Evolutionary conservation across 208 protist species (phyloP).

Genomic region (Wallacemonas sp.): DNA sequence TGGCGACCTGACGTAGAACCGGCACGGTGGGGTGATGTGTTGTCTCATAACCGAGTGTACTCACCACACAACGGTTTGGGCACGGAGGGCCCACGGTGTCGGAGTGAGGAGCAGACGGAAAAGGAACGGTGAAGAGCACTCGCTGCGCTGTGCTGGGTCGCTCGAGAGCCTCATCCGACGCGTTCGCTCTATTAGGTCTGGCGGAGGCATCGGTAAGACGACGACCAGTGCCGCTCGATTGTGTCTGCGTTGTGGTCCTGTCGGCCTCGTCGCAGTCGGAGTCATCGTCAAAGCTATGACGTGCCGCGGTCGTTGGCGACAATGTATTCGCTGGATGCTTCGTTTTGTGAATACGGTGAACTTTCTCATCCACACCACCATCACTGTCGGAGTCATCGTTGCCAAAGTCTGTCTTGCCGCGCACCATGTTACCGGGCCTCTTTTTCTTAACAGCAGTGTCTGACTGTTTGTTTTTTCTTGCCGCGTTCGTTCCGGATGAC

Average conservation of each 20-base stretch:
- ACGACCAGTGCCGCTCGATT: no score
- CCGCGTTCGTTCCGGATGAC: no score
- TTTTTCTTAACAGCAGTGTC: no score
- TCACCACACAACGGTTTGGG: constrained; percentile 60
- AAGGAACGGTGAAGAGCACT: constrained; percentile 52
- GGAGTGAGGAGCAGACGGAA: constrained; percentile 39
- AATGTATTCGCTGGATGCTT: neutral
- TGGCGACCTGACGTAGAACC: constrained; percentile 36
- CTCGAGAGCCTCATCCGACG: neutral
- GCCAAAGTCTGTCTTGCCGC: no score
- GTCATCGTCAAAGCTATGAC: constrained; percentile 48
- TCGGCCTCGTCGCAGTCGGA: constrained; percentile 26
- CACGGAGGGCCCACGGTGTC: constrained; percentile 33
- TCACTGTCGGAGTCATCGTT: constrained; percentile 68
- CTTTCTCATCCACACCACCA: constrained; percentile 16
- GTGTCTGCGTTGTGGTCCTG: no score
- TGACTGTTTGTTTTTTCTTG: no score
- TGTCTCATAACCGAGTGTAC: constrained; percentile 34
- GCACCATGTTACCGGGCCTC: no score
- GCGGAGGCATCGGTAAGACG: neutral
- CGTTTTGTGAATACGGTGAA: neutral
- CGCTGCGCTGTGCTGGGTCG: constrained; percentile 8
- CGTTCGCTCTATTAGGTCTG: neutral
- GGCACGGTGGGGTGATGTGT: constrained; percentile 38
- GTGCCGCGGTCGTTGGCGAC: neutral